Evolutionary conservation across 768 basidiomycete genomes (phyloP), one percentile per base, ranked within the genome.

Genomic region (Suillus hirtellus): DNA sequence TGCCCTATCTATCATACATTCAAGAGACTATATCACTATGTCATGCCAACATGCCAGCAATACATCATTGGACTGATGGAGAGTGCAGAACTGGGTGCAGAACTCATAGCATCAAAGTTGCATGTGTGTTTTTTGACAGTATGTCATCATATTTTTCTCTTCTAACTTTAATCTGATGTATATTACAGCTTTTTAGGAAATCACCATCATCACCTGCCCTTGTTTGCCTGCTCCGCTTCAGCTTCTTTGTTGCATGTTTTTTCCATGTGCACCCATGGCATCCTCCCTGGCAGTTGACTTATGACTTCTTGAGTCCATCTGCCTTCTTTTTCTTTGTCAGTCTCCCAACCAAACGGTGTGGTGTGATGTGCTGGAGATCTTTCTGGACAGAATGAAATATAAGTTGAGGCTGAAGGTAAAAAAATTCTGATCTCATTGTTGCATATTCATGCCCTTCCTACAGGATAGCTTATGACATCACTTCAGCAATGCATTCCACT

Each of bases 201-300:
- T 64, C 7, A 38, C 19, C 27, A 43, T 64, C n/a, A 11, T 53
- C 5, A 14, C 60, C 34, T 64, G 63, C n/a, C 38, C 50, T 14
- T 64, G 63, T 55, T 42, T 1, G 1, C 61, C 63, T 60, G 69
- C 67, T 1, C 62, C 69, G 4, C 35, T 35, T 14, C 73, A 77
- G 53, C 71, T 76, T 10, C 56, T 77, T 4, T 27, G 59, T 46
- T 42, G 21, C 6, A 0, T 72, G 71, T 1, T 63, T 70, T 21
- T 77, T 59, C 69, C 76, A 17, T 73, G 69, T 44, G 64, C 73
- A 8, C 77, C 77, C 0, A 19, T 69, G 4, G 60, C 54, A 1
- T 77, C 77, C 10, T 69, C 71, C 14, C 63, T 79, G 3, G 77
- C 74, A 14, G 71, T 79, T 1, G 72, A 77, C 59, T 37, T 78